Conservation (phyloP, 164 flowering plant genomes). For the Macadamia tetraphylla region DNA sequence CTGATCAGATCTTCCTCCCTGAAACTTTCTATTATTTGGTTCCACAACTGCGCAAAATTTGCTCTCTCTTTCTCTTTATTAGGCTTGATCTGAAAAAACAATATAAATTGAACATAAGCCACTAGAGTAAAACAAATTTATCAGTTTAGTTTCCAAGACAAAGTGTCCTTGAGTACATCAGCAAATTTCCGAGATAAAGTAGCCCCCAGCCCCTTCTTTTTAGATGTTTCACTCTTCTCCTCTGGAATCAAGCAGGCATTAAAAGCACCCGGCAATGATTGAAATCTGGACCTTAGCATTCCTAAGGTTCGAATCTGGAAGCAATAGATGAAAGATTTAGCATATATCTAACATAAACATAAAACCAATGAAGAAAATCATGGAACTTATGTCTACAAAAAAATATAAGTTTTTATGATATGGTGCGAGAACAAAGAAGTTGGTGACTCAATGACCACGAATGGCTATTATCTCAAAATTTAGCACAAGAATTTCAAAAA, state of each 20-base stretch:
- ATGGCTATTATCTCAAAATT: too few species aligned
- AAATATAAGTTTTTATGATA: too few species aligned
- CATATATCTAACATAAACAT: too few species aligned
- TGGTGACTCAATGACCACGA: too few species aligned
- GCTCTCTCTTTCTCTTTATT: slow-evolving; percentile 64
- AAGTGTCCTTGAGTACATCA: slow-evolving; percentile 26
- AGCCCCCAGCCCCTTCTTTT: slow-evolving; percentile 76
- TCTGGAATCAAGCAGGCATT: slow-evolving; percentile 73
- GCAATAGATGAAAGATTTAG: neutral
- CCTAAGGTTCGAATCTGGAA: slow-evolving; percentile 88
- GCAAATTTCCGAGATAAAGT: slow-evolving; percentile 57
- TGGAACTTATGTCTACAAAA: too few species aligned
- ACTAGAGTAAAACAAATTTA: too few species aligned
- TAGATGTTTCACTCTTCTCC: slow-evolving; percentile 44
- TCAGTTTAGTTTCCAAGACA: too few species aligned
- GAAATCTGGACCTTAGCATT: slow-evolving; percentile 87
- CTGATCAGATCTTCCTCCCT: slow-evolving; percentile 94
- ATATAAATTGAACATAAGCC: neutral
- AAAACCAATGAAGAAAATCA: too few species aligned
- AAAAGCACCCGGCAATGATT: slow-evolving; percentile 91
- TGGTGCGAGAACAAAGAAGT: too few species aligned
- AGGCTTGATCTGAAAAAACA: slow-evolving; percentile 38
- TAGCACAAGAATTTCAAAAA: too few species aligned
- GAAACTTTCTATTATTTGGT: slow-evolving; percentile 78
- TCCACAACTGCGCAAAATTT: slow-evolving; percentile 94